Base-by-base conservation (phyloP, 495 filamentous ascomycete genomes). In the Lophiotrema nucula region DNA sequence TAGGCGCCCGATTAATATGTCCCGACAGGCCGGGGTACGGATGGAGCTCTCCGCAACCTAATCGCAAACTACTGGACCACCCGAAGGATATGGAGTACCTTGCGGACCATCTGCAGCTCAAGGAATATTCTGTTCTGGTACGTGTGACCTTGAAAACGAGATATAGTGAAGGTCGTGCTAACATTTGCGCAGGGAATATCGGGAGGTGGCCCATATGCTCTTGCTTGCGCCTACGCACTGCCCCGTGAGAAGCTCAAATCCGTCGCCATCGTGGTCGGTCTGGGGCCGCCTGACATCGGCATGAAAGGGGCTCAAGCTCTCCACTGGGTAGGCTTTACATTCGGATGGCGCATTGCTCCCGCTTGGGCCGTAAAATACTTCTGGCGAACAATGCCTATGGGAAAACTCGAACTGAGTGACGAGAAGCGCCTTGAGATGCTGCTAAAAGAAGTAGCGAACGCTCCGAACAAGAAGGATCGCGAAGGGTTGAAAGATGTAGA, bases 241-340 rank as follows among this genome's bases (percentile, higher is more conserved):
- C 61, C 61, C 12, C 42, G 0, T 26, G 45, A 45, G 31, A 59
- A 65, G 26, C 58, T 66, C 16, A 53, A 43, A 8, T 22, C 41
- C 26, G 56, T 67, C 5, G 58, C 66, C 2, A 45, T 71, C 47
- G 53, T 69, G n/a, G 65, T 65, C 24, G 70, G 68, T n/a, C 24
- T 71, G 21, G 63, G 56, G 11, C 57, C 70, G 25, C 64, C 64
- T 47, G 70, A 70, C 27, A 67, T 69, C 10, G 58, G 58, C 21
- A 62, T 64, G 37, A 48, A 49, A 11, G 55, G 56, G 27, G 60
- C 62, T 47, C 16, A 37, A 10, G 13, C 21, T 38, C 37, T 23
- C 24, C 48, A 59, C 26, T 62, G 69, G 55, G 6, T 67, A 22
- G 65, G 56, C n/a, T 69, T 62, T 27, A 53, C 58, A 5, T 48